Conservation (phyloP, 2,329 filamentous ascomycete genomes). For the Stemphylium vesicarium region DNA sequence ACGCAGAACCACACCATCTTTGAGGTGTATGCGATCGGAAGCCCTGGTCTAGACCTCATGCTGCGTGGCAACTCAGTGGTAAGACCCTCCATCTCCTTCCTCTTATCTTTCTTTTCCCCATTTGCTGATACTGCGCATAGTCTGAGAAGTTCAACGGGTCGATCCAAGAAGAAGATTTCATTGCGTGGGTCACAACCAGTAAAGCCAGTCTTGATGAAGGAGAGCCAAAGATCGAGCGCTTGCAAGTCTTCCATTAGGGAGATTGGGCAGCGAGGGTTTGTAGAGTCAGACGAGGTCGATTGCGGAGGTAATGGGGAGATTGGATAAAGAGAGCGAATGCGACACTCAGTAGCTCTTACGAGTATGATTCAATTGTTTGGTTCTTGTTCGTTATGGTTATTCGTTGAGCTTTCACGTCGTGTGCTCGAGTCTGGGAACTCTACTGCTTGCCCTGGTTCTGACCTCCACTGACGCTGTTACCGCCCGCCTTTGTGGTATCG, state of each 20-base stretch:
- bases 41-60: neutral
- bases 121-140: neutral
- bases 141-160: neutral
- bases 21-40: neutral
- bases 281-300: neutral
- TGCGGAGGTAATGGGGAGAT: neutral
- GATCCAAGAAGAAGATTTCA: neutral
- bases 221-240: neutral
- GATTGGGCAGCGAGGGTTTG: neutral
- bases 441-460: conserved; percentile 1
- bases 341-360: neutral
- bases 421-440: neutral
- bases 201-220: neutral
- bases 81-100: neutral
- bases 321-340: neutral
- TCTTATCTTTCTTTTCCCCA: neutral
- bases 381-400: no score
- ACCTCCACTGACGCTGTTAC: conserved; percentile 26
- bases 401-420: no score
- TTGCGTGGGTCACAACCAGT: neutral
- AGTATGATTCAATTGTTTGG: neutral
- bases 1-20: neutral
- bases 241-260: neutral
- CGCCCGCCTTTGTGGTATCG: conserved; percentile 37
- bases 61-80: neutral